Base-by-base conservation (phyloP, 768 basidiomycete species). In the Lenzites betulinus region DNA sequence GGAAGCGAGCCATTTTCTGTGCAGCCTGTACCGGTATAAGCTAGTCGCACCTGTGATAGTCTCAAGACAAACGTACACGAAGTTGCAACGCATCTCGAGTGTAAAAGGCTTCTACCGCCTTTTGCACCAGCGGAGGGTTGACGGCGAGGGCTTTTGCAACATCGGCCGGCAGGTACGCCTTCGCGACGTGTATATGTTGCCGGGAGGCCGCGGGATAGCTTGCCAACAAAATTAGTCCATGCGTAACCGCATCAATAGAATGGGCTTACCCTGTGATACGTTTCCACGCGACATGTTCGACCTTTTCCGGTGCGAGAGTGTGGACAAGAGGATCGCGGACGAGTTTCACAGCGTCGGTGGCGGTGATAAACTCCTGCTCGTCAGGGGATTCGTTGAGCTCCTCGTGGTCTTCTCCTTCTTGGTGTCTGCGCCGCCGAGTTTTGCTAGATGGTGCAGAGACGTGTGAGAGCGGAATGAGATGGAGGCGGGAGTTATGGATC, bases 31-130 rank as follows among this genome's bases (percentile, higher is more conserved):
- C n/a, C 35, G 6, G n/a, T 5, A 38, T 43, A 16, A 58, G 9
- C 7, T 11, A 20, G 42, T 15, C 23, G 15, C 9, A 16, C 0
- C 35, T 44, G 13, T 49, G 5, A 42, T 9, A 7, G 12, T 4
- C 20, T 16, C 16, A 22, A 26, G 36, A 33, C 22, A 35, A 43
- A 73, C 87, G 73, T 73, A 96, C 93, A 39, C 95, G 86, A 54
- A 98, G 77, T 72, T 95, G 94, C 15, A 89, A 78, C 1, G 92
- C 90, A 77, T 98, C 97, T 54, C 97, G 83, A 3, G 95, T 97
- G 73, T 99, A 99, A 73, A 99, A 99, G 4, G 90, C 83, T 73
- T 95, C 95, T 3, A 91, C 83, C 0, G 95, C 91, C 67, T 87
- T 89, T 67, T 98, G 94, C 16, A 95, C 79, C 15, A 99, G 81